Evolutionary conservation across 257 asterid genomes (phyloP).

Genomic region (Forsythia suspensa): DNA sequence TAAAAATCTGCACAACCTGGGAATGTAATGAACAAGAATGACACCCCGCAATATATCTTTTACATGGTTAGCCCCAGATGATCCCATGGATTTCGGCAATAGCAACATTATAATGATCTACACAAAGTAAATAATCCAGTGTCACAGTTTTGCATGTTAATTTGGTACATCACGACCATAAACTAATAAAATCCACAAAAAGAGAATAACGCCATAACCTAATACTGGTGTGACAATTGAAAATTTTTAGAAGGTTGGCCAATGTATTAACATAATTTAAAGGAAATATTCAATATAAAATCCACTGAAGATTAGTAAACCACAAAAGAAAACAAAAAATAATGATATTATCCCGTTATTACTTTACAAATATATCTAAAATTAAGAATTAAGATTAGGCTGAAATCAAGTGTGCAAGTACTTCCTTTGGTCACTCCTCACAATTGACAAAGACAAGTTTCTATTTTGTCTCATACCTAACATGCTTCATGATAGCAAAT

Average conservation of each 20-base stretch:
- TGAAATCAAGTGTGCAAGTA: neutral
- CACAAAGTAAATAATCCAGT: conserved; percentile 20
- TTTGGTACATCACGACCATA: neutral
- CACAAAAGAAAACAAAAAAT: neutral
- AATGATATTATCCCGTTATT: neutral
- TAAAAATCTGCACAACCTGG: conserved; percentile 71
- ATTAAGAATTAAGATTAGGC: neutral
- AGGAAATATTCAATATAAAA: neutral
- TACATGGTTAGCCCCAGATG: conserved; percentile 58
- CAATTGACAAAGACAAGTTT: neutral
- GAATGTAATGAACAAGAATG: conserved; percentile 68
- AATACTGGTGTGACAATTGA: neutral
- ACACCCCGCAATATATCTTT: conserved; percentile 64
- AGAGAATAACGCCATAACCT: neutral
- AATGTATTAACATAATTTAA: neutral
- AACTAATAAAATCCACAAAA: neutral
- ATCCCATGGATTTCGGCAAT: conserved; percentile 49
- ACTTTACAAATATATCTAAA: neutral
- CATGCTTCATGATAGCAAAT: neutral
- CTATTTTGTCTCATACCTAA: neutral
- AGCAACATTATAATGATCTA: conserved; percentile 63
- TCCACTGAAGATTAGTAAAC: neutral
- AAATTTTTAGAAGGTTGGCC: neutral
- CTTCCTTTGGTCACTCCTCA: neutral
- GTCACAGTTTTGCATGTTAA: conserved; percentile 14